Percentiles rank a stretch among this genome's conserved stretches.
These are phyloP conservation scores for Venturia aucupariae DNA, from an alignment of 2,329 filamentous ascomycete species.

Conservation along the genomic window DNA sequence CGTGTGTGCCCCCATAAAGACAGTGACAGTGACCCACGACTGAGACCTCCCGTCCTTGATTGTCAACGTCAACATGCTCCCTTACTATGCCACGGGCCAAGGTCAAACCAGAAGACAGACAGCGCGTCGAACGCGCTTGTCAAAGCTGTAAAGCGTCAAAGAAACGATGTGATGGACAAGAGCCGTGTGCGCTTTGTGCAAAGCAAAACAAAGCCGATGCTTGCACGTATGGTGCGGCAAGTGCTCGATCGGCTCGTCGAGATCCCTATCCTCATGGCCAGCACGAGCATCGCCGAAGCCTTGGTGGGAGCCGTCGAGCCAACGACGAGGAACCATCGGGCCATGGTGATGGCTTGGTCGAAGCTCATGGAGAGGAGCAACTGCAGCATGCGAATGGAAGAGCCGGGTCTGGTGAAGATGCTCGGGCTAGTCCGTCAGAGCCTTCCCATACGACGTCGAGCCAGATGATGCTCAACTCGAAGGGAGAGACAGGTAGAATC, in stretches of 20 bases:
- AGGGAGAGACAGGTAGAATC: slow-evolving; percentile 42
- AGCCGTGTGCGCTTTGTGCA: slow-evolving; percentile 19
- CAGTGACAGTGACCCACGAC: not conserved
- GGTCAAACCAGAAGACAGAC: slow-evolving; percentile 20
- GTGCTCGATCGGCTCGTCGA: slow-evolving; percentile 16
- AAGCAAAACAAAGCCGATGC: slow-evolving; percentile 17
- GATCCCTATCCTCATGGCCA: not conserved
- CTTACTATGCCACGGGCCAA: slow-evolving; percentile 20
- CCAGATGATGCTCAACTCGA: slow-evolving; percentile 43
- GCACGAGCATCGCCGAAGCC: slow-evolving; percentile 12
- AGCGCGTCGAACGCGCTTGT: slow-evolving; percentile 21
- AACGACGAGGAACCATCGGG: slow-evolving; percentile 13
- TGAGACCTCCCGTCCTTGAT: not conserved
- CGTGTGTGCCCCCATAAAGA: not conserved
- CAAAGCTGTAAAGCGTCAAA: slow-evolving; percentile 20
- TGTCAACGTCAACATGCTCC: not conserved
- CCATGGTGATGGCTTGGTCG: too few species aligned
- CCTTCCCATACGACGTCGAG: slow-evolving; percentile 17
- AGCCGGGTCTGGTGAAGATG: too few species aligned
- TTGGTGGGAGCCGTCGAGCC: slow-evolving; percentile 12
- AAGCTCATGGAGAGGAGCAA: too few species aligned
- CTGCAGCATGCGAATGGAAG: too few species aligned
- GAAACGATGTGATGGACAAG: slow-evolving; percentile 19
- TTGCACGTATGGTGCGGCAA: slow-evolving; percentile 17
- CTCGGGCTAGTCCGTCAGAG: not conserved